These are phyloP conservation scores for Cladophialophora carrionii DNA, from an alignment of 2,329 filamentous ascomycete genomes.

Conservation along the genomic window DNA sequence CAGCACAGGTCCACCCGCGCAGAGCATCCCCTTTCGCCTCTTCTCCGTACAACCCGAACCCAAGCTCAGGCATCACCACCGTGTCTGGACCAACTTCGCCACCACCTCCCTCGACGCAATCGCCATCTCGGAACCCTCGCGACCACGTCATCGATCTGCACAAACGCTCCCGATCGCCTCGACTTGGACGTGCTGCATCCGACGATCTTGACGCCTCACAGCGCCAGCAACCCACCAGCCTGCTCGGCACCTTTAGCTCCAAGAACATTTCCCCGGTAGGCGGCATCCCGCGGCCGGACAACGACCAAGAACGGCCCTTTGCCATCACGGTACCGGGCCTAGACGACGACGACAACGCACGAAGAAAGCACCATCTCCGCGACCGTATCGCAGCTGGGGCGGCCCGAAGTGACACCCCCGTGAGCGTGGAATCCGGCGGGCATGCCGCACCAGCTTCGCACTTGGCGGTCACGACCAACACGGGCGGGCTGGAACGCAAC, in stretches of 20 bases:
- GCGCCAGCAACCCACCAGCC: slow-evolving; percentile 23
- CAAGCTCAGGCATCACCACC: slow-evolving; percentile 7
- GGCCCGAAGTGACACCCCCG: slow-evolving; percentile 22
- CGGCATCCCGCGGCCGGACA: slow-evolving; percentile 42
- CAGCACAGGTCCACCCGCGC: slow-evolving; percentile 22
- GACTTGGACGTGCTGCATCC: slow-evolving; percentile 38
- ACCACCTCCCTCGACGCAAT: neutral
- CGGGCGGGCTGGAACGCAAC: slow-evolving; percentile 15
- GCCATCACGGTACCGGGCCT: slow-evolving; percentile 43
- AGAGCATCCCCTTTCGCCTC: slow-evolving; percentile 10
- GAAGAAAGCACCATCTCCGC: slow-evolving; percentile 5
- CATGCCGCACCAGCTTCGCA: slow-evolving; percentile 2
- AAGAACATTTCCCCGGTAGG: slow-evolving; percentile 39
- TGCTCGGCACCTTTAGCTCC: slow-evolving; percentile 43
- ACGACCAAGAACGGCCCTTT: slow-evolving; percentile 46
- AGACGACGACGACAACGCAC: slow-evolving; percentile 21
- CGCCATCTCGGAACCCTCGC: slow-evolving; percentile 5
- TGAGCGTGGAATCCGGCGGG: slow-evolving; percentile 19
- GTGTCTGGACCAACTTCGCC: neutral
- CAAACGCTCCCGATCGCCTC: slow-evolving; percentile 46
- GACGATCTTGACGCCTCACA: slow-evolving; percentile 34
- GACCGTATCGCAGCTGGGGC: slow-evolving; percentile 8
- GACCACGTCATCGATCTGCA: slow-evolving; percentile 43
- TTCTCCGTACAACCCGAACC: slow-evolving; percentile 9
- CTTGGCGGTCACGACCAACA: neutral